A percentile compares a stretch with the other conserved stretches of the same genome.
These are phyloP conservation scores for Sutorius australiensis DNA, from an alignment of 768 basidiomycete genomes.

Conservation along the genomic window DNA sequence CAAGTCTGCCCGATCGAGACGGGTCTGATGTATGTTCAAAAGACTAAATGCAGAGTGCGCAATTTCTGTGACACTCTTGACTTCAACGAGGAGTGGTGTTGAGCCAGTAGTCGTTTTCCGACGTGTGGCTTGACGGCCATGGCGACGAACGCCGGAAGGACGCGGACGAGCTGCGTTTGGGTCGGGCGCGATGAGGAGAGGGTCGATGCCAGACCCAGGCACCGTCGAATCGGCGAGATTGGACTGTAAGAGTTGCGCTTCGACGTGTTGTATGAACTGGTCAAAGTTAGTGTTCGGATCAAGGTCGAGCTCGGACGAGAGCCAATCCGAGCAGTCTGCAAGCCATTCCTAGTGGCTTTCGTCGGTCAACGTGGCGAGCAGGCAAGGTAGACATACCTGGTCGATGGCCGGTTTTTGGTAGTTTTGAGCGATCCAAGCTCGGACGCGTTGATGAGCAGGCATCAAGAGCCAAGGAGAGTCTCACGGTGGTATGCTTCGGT, in stretches of 20 bases:
- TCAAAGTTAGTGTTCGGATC: slow-evolving; percentile 46
- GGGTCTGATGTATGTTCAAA: slow-evolving; percentile 61
- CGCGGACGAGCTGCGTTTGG: slow-evolving; percentile 7
- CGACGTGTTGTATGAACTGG: slow-evolving; percentile 52
- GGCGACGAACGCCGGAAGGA: background rate
- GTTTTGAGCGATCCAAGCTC: slow-evolving; percentile 48
- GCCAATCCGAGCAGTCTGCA: slow-evolving; percentile 65
- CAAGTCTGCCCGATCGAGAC: slow-evolving; percentile 55
- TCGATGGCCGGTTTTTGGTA: slow-evolving; percentile 66
- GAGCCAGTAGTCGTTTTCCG: slow-evolving; percentile 31
- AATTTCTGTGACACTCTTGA: slow-evolving; percentile 77
- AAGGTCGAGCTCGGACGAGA: slow-evolving; percentile 45
- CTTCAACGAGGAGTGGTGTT: slow-evolving; percentile 66
- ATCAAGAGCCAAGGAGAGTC: slow-evolving; percentile 14
- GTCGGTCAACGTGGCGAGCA: background rate
- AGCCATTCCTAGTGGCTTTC: slow-evolving; percentile 62
- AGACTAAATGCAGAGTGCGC: slow-evolving; percentile 80
- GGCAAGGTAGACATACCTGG: slow-evolving; percentile 38
- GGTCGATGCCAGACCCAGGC: slow-evolving; percentile 58
- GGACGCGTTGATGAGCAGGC: slow-evolving; percentile 32
- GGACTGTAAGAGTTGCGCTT: slow-evolving; percentile 68
- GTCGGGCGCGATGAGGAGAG: slow-evolving; percentile 15
- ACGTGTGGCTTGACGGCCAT: slow-evolving; percentile 2
- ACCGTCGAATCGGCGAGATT: slow-evolving; percentile 70
- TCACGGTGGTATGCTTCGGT: slow-evolving; percentile 13